These are phyloP conservation scores for Sporothrix pallida DNA, from an alignment of 2,329 filamentous ascomycete species.

Conservation along the genomic window DNA sequence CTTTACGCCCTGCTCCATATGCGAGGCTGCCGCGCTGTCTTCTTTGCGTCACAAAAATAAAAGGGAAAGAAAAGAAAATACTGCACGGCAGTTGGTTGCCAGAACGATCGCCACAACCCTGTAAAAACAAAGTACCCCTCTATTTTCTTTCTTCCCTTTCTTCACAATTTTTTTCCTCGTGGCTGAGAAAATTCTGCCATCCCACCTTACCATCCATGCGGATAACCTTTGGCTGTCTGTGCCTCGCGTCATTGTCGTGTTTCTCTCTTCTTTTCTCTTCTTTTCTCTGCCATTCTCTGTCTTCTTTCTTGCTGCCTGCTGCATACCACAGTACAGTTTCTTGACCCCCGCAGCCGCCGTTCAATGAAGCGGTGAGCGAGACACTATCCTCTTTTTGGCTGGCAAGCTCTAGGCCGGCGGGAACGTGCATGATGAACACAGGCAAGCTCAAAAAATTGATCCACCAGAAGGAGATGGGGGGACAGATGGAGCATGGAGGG, in stretches of 20 bases:
- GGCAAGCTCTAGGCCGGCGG: constrained; percentile 10
- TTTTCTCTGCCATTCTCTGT: neutral
- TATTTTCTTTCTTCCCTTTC: constrained; percentile 1
- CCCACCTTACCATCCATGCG: neutral
- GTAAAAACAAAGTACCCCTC: constrained; percentile 21
- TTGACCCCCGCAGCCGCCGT: neutral
- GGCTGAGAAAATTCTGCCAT: neutral
- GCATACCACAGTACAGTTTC: neutral
- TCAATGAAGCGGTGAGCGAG: constrained; percentile 39
- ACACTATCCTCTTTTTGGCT: constrained; percentile 38
- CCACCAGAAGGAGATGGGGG: constrained; percentile 9
- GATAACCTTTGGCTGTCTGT: neutral
- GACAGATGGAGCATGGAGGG: constrained; percentile 8
- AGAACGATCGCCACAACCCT: neutral
- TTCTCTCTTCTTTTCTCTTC: neutral
- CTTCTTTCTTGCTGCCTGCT: neutral
- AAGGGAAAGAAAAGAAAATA: neutral
- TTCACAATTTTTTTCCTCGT: neutral
- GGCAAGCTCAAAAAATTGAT: neutral
- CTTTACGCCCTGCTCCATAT: neutral
- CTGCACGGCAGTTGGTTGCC: neutral
- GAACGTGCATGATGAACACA: constrained; percentile 21
- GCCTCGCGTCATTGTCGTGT: constrained; percentile 22
- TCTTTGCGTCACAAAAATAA: neutral
- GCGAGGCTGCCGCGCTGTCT: neutral